phyloP scores from a whole-genome alignment of 257 asterid species.

The Voacanga thouarsii region DNA sequence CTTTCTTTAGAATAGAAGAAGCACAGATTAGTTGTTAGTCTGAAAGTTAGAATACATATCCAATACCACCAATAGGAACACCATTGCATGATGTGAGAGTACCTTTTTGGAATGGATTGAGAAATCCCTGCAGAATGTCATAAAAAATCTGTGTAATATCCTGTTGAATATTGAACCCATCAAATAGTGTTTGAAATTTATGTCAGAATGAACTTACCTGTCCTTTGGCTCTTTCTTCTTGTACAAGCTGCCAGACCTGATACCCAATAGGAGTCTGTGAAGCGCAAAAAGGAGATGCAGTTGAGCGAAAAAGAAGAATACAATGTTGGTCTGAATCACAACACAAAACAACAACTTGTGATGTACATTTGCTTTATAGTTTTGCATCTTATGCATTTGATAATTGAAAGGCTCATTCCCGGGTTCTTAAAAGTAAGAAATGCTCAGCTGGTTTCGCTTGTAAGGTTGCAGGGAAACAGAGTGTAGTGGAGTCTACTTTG shows the following conservation, averaged over 20 bases:
- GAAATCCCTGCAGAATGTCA: conserved; percentile 57
- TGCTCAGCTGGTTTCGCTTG: neutral
- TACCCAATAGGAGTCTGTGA: conserved; percentile 86
- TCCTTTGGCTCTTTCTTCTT: conserved; percentile 41
- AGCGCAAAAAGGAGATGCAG: conserved; percentile 18
- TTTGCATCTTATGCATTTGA: neutral
- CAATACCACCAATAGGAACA: conserved; percentile 95
- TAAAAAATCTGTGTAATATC: conserved; percentile 11
- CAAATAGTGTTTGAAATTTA: neutral
- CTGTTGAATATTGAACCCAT: conserved; percentile 7
- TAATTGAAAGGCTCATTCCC: neutral
- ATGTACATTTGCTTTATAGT: neutral
- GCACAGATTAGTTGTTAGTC: neutral
- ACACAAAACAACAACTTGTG: neutral
- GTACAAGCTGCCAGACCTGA: conserved; percentile 58
- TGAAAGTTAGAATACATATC: conserved; percentile 40
- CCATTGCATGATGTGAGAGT: conserved; percentile 77
- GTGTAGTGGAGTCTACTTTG: neutral
- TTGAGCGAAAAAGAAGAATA: conserved; percentile 10
- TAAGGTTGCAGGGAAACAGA: neutral
- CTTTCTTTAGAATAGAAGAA: neutral
- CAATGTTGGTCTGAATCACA: conserved; percentile 1
- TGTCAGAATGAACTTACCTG: conserved; percentile 26
- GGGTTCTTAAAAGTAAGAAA: neutral
- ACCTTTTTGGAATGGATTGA: conserved; percentile 86